phyloP scores from a whole-genome alignment of 331 rosid genomes.

The Acacia concinna region DNA sequence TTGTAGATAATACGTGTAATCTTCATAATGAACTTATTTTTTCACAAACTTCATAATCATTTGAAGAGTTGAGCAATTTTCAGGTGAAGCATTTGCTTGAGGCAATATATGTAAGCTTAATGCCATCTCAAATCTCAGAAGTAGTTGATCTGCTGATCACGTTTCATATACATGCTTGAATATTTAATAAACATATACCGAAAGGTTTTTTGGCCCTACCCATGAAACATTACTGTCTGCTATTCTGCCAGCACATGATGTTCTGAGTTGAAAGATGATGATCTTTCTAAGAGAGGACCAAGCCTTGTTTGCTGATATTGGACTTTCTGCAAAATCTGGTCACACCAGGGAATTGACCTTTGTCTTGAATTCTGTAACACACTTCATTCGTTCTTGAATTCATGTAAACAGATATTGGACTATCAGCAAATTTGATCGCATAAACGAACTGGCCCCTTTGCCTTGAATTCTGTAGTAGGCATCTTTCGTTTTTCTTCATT shows the following conservation, averaged over 20 bases:
- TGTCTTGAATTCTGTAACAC: too few species aligned
- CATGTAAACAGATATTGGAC: neutral
- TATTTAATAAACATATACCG: neutral
- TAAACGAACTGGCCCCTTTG: slow-evolving; percentile 2
- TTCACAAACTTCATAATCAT: neutral
- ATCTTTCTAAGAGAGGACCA: neutral
- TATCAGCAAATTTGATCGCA: neutral
- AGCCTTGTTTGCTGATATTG: neutral
- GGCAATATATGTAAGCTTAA: neutral
- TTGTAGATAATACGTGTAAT: neutral
- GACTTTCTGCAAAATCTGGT: neutral
- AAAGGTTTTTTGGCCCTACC: neutral
- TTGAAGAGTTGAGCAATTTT: neutral
- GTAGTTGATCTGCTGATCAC: neutral
- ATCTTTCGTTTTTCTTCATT: neutral
- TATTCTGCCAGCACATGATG: neutral
- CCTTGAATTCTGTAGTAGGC: slow-evolving; percentile 8
- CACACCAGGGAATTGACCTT: too few species aligned
- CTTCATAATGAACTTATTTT: neutral
- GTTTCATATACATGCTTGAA: neutral
- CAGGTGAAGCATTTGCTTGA: neutral
- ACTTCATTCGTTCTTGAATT: neutral
- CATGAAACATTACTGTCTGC: neutral
- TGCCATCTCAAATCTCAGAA: neutral
- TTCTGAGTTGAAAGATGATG: neutral